phyloP scores from a whole-genome alignment of 2,329 filamentous ascomycete genomes.

The Verticillium dahliae region DNA sequence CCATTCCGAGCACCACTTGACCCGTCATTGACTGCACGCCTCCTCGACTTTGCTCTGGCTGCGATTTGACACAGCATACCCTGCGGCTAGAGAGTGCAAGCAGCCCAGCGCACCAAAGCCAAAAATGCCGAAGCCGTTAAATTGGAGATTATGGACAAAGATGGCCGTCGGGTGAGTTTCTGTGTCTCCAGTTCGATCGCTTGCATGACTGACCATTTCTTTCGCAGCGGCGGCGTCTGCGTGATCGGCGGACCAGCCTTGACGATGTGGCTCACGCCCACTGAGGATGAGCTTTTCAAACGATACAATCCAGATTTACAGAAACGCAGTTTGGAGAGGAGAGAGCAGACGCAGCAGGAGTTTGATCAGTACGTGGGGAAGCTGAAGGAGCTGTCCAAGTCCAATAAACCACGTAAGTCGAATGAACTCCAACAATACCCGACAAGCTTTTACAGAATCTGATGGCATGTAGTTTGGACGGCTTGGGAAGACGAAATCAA shows the following conservation, averaged over 20 bases:
- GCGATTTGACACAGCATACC: background rate
- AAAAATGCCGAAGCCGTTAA: conserved; percentile 35
- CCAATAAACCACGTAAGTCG: conserved; percentile 77
- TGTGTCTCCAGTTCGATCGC: background rate
- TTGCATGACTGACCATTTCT: conserved; percentile 4
- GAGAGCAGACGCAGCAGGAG: conserved; percentile 70
- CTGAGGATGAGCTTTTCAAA: conserved; percentile 87
- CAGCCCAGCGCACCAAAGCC: background rate
- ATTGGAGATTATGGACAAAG: conserved; percentile 58
- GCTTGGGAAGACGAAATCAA: conserved; percentile 43
- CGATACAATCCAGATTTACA: conserved; percentile 94
- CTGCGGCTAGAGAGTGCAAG: conserved; percentile 22
- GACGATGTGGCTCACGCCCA: conserved; percentile 72
- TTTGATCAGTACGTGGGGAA: conserved; percentile 82
- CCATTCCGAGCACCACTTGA: conserved; percentile 1
- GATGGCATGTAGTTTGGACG: conserved; percentile 37
- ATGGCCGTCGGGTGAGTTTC: conserved; percentile 60
- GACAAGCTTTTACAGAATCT: background rate
- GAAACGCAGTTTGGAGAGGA: conserved; percentile 74
- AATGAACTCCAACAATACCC: background rate
- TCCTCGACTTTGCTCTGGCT: background rate
- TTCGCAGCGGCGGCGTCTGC: conserved; percentile 58
- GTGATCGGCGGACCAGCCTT: conserved; percentile 81
- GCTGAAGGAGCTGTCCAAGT: conserved; percentile 85
- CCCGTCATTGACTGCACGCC: conserved; percentile 9